A percentile compares a stretch with the other conserved stretches of the same genome.
phyloP scores from a whole-genome alignment of 2,329 filamentous ascomycete species.

The Colletotrichum scovillei region DNA sequence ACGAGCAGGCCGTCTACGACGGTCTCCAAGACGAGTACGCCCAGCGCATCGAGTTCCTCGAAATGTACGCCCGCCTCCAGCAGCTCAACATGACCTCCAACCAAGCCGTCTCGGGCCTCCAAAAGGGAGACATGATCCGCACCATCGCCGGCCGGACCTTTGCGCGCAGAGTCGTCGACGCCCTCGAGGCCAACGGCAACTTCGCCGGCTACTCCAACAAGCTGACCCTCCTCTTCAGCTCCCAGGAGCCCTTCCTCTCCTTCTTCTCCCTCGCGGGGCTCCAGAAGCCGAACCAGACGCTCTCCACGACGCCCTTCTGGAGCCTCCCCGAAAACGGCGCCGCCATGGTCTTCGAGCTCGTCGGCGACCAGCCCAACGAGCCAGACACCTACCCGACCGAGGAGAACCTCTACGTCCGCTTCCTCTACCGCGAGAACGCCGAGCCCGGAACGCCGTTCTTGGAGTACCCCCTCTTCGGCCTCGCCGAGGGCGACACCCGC shows the following conservation, averaged over 20 bases:
- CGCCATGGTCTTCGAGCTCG: constrained; percentile 79
- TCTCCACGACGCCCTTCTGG: constrained; percentile 47
- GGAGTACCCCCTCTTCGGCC: constrained; percentile 54
- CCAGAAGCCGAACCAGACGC: constrained; percentile 61
- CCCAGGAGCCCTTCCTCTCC: constrained; percentile 64
- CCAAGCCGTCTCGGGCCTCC: constrained; percentile 66
- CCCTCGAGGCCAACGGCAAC: constrained; percentile 56
- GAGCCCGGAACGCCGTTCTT: constrained; percentile 47
- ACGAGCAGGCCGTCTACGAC: constrained; percentile 57
- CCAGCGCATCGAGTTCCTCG: constrained; percentile 62
- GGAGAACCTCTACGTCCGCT: constrained; percentile 63
- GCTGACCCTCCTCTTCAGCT: constrained; percentile 65
- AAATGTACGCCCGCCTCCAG: constrained; percentile 73
- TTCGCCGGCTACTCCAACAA: constrained; percentile 54
- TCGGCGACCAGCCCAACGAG: constrained; percentile 43
- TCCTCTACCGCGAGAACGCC: constrained; percentile 65
- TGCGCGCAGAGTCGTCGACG: constrained; percentile 54
- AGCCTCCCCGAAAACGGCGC: constrained; percentile 75
- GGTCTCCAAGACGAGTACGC: constrained; percentile 48
- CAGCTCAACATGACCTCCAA: constrained; percentile 69
- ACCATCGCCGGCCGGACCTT: constrained; percentile 66
- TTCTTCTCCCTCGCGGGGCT: constrained; percentile 64
- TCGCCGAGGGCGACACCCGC: constrained; percentile 43
- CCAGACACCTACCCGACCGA: constrained; percentile 42
- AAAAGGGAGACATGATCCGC: constrained; percentile 53